phyloP scores from a whole-genome alignment of 148 eudicot genomes.

The Oxyria digyna region DNA sequence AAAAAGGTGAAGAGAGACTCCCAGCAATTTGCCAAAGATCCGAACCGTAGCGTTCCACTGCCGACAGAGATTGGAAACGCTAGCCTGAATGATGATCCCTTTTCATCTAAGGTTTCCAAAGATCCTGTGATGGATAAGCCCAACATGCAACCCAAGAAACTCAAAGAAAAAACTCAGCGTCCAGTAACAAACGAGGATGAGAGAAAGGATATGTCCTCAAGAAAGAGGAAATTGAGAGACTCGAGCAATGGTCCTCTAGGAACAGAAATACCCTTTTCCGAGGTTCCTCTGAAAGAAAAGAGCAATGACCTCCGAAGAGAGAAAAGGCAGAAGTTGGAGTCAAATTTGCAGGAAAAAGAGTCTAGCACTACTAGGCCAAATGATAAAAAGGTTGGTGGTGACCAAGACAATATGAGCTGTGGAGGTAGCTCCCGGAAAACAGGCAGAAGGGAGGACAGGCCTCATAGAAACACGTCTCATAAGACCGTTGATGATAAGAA shows the following conservation, averaged over 20 bases:
- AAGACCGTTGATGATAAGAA: constrained; percentile 15
- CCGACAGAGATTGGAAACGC: constrained; percentile 6
- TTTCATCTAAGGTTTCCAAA: constrained; percentile 10
- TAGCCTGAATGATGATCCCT: constrained; percentile 11
- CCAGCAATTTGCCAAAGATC: constrained; percentile 10
- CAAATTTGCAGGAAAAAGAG: constrained; percentile 15
- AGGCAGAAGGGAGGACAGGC: constrained; percentile 9
- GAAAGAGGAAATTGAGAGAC: constrained; percentile 31
- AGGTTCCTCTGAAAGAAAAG: constrained; percentile 9
- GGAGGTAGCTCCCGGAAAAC: constrained; percentile 9
- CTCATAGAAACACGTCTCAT: constrained; percentile 12
- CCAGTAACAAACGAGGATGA: constrained; percentile 9
- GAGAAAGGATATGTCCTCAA: constrained; percentile 14
- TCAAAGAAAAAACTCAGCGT: constrained; percentile 11
- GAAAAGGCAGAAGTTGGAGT: constrained; percentile 11
- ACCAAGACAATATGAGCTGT: constrained; percentile 11
- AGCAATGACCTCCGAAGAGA: constrained; percentile 11
- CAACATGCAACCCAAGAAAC: constrained; percentile 8
- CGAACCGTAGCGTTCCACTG: constrained; percentile 3
- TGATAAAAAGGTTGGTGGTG: constrained; percentile 2
- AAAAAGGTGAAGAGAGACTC: constrained; percentile 19
- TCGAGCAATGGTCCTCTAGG: background rate
- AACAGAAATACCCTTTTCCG: background rate
- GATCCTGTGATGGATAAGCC: constrained; percentile 11
- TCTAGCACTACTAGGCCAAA: constrained; percentile 11